A percentile compares a stretch with the other conserved stretches of the same genome.
These are phyloP conservation scores for Pleurozium schreberi DNA, from an alignment of 225 moss, liverwort and hornwort genomes.

Conservation along the genomic window DNA sequence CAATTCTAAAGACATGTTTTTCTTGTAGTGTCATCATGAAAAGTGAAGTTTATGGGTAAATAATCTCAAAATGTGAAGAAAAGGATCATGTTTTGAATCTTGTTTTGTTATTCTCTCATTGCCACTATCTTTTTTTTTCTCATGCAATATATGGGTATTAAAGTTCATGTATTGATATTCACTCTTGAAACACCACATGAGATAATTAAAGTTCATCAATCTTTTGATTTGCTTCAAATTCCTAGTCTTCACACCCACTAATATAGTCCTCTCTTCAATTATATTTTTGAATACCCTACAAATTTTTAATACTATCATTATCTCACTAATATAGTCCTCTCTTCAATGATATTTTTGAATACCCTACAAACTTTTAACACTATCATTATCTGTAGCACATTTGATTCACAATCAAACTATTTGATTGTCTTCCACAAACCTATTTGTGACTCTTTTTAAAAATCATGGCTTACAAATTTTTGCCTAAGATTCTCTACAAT, in stretches of 20 bases:
- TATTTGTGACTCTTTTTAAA: no score
- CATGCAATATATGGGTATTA: fast-evolving
- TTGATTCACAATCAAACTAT: neutral
- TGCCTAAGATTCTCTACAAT: neutral
- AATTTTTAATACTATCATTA: no score
- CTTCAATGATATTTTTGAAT: neutral
- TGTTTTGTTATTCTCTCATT: neutral
- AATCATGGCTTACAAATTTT: no score
- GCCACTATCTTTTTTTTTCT: fast-evolving
- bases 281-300: no score
- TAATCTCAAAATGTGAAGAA: neutral
- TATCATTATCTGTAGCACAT: neutral
- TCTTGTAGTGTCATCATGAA: neutral
- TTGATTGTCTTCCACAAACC: no score
- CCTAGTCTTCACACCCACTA: neutral
- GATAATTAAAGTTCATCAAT: neutral
- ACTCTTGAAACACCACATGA: neutral
- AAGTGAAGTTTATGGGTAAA: neutral
- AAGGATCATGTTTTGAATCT: neutral
- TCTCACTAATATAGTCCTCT: neutral
- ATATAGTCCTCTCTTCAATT: fast-evolving
- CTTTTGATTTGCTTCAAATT: neutral
- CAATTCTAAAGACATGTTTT: neutral
- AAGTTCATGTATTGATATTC: neutral
- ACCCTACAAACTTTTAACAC: neutral